Evolutionary conservation across 2,329 filamentous ascomycete species (phyloP).

Genomic region (Thermoascus crustaceus): DNA sequence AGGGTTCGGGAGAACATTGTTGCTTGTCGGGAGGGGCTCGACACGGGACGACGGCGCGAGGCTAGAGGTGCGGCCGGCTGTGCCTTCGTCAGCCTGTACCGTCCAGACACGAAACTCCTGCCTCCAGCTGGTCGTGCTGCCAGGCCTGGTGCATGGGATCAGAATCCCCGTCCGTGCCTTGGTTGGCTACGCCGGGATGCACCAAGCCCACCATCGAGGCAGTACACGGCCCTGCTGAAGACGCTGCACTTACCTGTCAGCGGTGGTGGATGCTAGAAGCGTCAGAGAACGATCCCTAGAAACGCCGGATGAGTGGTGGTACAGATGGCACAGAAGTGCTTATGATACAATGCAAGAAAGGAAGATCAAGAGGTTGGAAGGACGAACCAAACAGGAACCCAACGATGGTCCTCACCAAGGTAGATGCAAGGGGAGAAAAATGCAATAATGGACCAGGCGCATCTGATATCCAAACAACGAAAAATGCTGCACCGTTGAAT

Average conservation of each 20-base stretch:
- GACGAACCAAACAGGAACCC: too few relatives aligned
- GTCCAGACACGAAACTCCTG: conserved; percentile 3
- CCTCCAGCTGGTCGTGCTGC: too few relatives aligned
- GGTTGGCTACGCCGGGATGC: not conserved
- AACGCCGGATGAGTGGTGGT: not conserved
- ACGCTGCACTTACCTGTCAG: not conserved
- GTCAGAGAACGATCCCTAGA: not conserved
- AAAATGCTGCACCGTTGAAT: too few relatives aligned
- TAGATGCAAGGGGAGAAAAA: too few relatives aligned
- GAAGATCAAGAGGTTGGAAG: not conserved
- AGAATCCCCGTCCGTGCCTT: too few relatives aligned
- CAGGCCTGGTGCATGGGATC: too few relatives aligned
- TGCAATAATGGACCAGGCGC: too few relatives aligned
- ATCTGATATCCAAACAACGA: too few relatives aligned
- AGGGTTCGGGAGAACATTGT: conserved; percentile 36
- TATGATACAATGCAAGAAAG: not conserved
- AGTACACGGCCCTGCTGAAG: not conserved
- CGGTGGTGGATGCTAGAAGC: not conserved
- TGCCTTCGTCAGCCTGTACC: conserved; percentile 1
- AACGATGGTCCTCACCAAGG: too few relatives aligned
- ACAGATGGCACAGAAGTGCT: not conserved
- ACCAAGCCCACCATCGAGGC: not conserved
- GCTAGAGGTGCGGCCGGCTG: conserved; percentile 1
- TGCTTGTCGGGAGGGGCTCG: conserved; percentile 25
- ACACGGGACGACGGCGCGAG: conserved; percentile 3